Conservation (phyloP, 768 basidiomycete species). For the Pleurotus giganteus region DNA sequence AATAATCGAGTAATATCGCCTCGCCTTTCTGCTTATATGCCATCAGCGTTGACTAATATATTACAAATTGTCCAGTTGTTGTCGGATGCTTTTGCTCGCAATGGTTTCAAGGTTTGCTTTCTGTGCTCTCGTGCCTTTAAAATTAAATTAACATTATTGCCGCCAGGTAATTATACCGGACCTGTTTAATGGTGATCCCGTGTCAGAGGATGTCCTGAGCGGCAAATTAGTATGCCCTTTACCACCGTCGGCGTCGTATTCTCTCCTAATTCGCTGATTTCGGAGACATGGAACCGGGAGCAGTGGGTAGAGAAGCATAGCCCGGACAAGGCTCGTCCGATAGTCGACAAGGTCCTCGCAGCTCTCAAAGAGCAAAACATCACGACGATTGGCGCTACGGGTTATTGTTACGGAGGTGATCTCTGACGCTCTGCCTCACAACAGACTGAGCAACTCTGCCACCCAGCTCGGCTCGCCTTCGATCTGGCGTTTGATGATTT, state of each 20-base stretch:
- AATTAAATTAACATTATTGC: not conserved
- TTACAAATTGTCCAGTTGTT: conserved; percentile 28
- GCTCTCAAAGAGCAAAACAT: conserved; percentile 32
- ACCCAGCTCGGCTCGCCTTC: conserved; percentile 35
- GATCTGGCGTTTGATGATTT: conserved; percentile 58
- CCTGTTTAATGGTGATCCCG: conserved; percentile 31
- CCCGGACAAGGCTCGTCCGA: conserved; percentile 19
- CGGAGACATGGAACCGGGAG: conserved; percentile 9
- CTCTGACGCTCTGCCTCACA: too few species aligned
- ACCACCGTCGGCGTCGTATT: conserved; percentile 11
- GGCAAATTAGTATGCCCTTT: conserved; percentile 11
- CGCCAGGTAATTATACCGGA: conserved; percentile 38
- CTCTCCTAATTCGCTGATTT: too few species aligned
- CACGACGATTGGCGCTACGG: conserved; percentile 26
- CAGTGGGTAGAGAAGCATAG: conserved; percentile 30
- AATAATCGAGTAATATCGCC: conserved; percentile 23
- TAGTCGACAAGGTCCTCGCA: conserved; percentile 27
- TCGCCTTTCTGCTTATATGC: too few species aligned
- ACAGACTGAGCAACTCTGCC: too few species aligned
- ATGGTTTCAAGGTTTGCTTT: conserved; percentile 39
- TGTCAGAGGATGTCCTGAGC: conserved; percentile 9
- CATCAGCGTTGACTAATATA: not conserved
- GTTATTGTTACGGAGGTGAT: conserved; percentile 27
- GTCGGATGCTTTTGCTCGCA: conserved; percentile 41
- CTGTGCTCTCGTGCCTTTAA: not conserved